A percentile compares a stretch with the other conserved stretches of the same genome.
phyloP scores from a whole-genome alignment of 106 monocot genomes.

The Vanilla planifolia region DNA sequence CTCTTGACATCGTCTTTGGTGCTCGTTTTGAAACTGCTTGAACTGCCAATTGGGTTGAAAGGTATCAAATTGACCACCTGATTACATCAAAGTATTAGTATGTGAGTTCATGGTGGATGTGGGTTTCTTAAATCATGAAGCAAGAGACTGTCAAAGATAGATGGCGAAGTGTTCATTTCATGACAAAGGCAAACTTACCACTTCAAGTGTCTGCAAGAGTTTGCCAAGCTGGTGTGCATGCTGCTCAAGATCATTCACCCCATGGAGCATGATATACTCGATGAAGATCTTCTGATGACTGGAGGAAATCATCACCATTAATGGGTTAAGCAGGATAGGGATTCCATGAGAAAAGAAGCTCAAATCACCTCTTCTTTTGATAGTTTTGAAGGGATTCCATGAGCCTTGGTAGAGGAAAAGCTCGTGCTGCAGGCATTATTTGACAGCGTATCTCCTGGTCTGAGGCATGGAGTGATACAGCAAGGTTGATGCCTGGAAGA shows the following conservation, averaged over 20 bases:
- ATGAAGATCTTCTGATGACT: constrained; percentile 88
- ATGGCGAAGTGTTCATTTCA: no score
- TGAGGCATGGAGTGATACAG: constrained; percentile 95
- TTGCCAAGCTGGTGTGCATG: constrained; percentile 96
- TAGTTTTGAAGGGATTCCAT: constrained; percentile 75
- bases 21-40: constrained; percentile 53
- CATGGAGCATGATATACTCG: constrained; percentile 98
- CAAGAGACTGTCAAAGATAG: no score
- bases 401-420: constrained; percentile 77
- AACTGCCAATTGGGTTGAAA: constrained; percentile 70
- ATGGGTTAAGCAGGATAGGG: no score
- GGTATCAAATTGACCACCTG: constrained; percentile 99
- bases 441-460: constrained; percentile 92
- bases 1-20: constrained; percentile 46
- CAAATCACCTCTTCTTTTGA: constrained; percentile 68
- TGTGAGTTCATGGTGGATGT: no score
- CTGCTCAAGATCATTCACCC: constrained; percentile 81
- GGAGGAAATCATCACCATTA: constrained; percentile 17
- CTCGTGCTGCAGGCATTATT: constrained; percentile 95
- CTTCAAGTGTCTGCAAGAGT: constrained; percentile 62
- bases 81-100: constrained; percentile 6
- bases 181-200: constrained; percentile 43
- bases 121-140: no score
- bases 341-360: not conserved
- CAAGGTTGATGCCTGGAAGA: constrained; percentile 82